Conservation (phyloP, 352 stramenopile genomes). For the Phytophthora chlamydospora region DNA sequence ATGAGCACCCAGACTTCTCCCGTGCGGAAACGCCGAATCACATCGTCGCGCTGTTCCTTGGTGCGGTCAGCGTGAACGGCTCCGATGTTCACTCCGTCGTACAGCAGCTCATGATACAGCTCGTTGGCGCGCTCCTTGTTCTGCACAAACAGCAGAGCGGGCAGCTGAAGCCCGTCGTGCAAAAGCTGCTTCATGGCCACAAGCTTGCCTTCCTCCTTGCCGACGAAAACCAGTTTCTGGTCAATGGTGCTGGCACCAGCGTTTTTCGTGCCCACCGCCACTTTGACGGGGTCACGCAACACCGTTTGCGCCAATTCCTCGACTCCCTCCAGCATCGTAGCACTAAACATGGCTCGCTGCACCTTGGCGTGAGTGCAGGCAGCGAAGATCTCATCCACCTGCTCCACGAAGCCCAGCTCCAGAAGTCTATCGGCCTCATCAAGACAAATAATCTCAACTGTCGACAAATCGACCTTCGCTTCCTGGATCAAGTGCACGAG, state of each 20-base stretch:
- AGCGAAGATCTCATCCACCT: conserved; percentile 98
- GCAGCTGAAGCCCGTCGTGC: conserved; percentile 93
- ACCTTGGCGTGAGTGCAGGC: conserved; percentile 86
- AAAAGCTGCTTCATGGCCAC: conserved; percentile 95
- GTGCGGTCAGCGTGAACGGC: conserved; percentile 97
- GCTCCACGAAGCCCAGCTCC: conserved; percentile 95
- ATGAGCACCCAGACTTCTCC: conserved; percentile 98
- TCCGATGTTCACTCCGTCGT: conserved; percentile 98
- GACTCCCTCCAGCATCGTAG: conserved; percentile 96
- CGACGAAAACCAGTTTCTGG: conserved; percentile 98
- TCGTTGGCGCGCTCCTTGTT: conserved; percentile 98
- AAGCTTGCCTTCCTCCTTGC: conserved; percentile 99
- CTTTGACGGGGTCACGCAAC: conserved; percentile 95
- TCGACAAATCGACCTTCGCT: conserved; percentile 80
- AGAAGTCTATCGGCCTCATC: conserved; percentile 99
- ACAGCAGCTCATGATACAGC: conserved; percentile 97
- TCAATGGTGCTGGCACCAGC: conserved; percentile 89
- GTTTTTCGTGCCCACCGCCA: conserved; percentile 94
- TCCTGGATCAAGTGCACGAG: conserved; percentile 93
- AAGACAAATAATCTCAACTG: conserved; percentile 95
- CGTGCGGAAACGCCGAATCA: conserved; percentile 96
- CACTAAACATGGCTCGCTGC: conserved; percentile 97
- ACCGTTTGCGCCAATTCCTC: conserved; percentile 96
- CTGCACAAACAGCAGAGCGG: conserved; percentile 98
- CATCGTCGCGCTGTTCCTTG: conserved; percentile 92